Evolutionary conservation across 345 rosid species (phyloP).

Genomic region (Boechera retrofracta): DNA sequence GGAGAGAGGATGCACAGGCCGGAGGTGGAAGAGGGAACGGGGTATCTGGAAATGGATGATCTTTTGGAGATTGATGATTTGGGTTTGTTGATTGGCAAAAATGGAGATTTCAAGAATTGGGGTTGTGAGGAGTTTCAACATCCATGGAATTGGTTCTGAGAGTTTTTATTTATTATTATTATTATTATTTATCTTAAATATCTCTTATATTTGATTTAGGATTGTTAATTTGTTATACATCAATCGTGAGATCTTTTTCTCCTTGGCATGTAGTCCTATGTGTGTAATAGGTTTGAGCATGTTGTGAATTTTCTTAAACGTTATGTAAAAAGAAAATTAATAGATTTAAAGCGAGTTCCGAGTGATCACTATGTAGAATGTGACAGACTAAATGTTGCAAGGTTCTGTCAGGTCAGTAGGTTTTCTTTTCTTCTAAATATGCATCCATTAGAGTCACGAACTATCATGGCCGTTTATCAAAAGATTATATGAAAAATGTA

Average conservation of each 20-base stretch:
- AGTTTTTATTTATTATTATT: constrained; percentile 14
- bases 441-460: too few species aligned
- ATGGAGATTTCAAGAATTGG: constrained; percentile 51
- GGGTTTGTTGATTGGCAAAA: constrained; percentile 46
- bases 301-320: neutral
- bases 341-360: neutral
- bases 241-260: constrained; percentile 11
- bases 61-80: constrained; percentile 48
- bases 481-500: too few species aligned
- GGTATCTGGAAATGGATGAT: constrained; percentile 43
- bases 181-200: constrained; percentile 22
- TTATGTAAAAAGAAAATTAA: constrained; percentile 28
- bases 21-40: constrained; percentile 37
- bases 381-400: neutral
- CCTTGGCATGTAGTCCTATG: constrained; percentile 7
- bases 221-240: constrained; percentile 29
- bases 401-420: neutral
- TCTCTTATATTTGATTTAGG: constrained; percentile 25
- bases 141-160: constrained; percentile 52
- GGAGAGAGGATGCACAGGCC: constrained; percentile 38
- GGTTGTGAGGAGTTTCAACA: constrained; percentile 47
- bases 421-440: neutral
- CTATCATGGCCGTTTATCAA: too few species aligned
- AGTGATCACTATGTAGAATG: neutral
- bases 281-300: constrained; percentile 30